Conservation (phyloP, 78 protist species). For the Dictyostelium brefeldianum region DNA sequence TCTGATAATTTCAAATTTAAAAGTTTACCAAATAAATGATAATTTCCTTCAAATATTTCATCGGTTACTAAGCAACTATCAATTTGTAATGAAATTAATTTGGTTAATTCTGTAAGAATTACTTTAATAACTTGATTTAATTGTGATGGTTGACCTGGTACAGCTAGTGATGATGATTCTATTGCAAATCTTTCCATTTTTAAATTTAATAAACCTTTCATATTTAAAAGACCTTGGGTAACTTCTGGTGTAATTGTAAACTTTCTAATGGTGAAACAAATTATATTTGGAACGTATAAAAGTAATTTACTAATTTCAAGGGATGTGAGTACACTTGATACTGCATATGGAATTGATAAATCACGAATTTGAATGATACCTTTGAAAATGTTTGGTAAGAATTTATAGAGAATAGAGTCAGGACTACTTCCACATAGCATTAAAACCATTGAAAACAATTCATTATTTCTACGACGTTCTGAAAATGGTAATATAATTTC, state of each 20-base stretch:
- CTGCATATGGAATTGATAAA: background rate
- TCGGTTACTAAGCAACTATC: background rate
- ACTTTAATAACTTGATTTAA: slow-evolving; percentile 22
- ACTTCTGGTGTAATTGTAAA: background rate
- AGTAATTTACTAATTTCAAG: background rate
- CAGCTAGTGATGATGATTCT: background rate
- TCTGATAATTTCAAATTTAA: background rate
- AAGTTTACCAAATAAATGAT: background rate
- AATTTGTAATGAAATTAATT: background rate
- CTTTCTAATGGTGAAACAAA: background rate
- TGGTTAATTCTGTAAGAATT: background rate
- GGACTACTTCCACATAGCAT: background rate
- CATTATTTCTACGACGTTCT: slow-evolving; percentile 22
- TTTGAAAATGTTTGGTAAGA: background rate
- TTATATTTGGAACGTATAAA: background rate
- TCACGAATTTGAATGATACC: background rate
- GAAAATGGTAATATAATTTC: background rate
- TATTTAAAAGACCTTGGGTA: background rate
- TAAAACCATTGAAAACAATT: slow-evolving; percentile 22
- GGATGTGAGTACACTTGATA: background rate
- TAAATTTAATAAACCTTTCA: background rate
- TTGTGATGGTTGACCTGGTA: background rate
- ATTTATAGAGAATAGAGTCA: background rate
- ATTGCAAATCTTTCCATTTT: background rate
- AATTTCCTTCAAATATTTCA: slow-evolving; percentile 26